Evolutionary conservation across 192 early-diverging fungal species (phyloP), one percentile per base, ranked within the genome.

Genomic region (Entomortierella chlamydospora): DNA sequence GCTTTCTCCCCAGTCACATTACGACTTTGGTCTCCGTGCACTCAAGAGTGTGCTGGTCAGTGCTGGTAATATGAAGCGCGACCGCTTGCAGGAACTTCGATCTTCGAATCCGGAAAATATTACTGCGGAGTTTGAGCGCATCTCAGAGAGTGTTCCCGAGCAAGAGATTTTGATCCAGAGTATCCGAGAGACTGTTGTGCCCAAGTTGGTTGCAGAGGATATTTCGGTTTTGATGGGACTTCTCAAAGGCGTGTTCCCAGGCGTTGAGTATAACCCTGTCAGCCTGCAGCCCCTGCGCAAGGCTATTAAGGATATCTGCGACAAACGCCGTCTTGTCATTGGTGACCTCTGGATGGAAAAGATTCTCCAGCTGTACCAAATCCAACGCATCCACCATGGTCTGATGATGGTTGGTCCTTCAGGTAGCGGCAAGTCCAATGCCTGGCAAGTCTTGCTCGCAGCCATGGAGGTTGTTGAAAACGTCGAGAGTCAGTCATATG

Each of bases 351-450:
- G 96, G 97, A 71, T 99, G 80, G 97, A 96, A 42, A 99, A 99
- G 85, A 95, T 98, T 12, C 86, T 98, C 64, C 98, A 99, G 86
- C 87, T 99, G 49, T 95, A 98, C 78, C 96, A 99, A 77, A 99
- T 99, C 68, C 98, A 99, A 82, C 89, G 92, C 59, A 95, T 99
- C 61, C 95, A 98, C 84, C 98, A 99, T 82, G 98, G 98, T 61
- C 70, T 99, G 64, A 99, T 99, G 98, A 94, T 99, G 95, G 97
- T 99, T 2, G 98, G 98, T 37, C 95, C 95, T 13, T 94, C 98
- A 23, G 97, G 98, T 52, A 93, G 93, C 66, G 98, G 98, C 56
- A 99, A 99, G 80, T 92, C 95, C 1, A 83, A 85, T 1, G 97
- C 95, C n/a, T 98, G 97, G 95, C 90, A 93, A 76, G 95, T 97